Base-by-base conservation (phyloP, 202 grass and related monocot species). In the Miscanthus sacchariflorus region DNA sequence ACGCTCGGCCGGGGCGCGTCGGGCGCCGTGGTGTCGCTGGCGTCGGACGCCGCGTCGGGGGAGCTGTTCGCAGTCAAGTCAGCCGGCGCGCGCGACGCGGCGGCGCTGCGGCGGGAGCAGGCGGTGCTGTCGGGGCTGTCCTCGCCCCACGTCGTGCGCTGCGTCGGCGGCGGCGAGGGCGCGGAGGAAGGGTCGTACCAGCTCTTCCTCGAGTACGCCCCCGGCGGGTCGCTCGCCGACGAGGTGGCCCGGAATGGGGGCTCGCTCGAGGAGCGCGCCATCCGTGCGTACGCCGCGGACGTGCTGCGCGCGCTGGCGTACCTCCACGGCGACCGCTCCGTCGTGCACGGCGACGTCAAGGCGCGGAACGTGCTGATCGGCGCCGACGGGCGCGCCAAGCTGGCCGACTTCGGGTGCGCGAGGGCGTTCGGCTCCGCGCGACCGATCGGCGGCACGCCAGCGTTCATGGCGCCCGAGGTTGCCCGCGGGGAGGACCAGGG, bases 391-490 rank as follows among this genome's bases (percentile, higher is more conserved):
- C 88, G 59, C 11, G 93, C 91, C 50, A 98, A 76, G 88, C 77
- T 97, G 70, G 89, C 94, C 0, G 96, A 98, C 65, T 94, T 98
- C 83, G 96, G 96, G 12, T 89, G 92, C 61, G 92, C 96, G 8
- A 76, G 80, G 30, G 10, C 68, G 11, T 0, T 19, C 19, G 44
- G 69, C 14, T 15, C 3, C 27, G 67, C 36, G 76, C 46, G 87
- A 70, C 78, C 86, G 77, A 76, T 90, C 48, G 52, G 80, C 0
- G 88, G 96, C 85, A 98, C 96, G 82, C 95, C 93, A 4, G 86
- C 90, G 61, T 98, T 93, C 91, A 98, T 98, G 95, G 91, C 95
- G 3, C 95, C 95, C 1, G 95, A 98, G 84, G 91, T 93, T 43
- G 95, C 93, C 0, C 92, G 95, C 18, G 95, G 92, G 11, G 95